These are phyloP conservation scores for Penicillium sp. DNA, from an alignment of 2,329 filamentous ascomycete species.

Conservation along the genomic window DNA sequence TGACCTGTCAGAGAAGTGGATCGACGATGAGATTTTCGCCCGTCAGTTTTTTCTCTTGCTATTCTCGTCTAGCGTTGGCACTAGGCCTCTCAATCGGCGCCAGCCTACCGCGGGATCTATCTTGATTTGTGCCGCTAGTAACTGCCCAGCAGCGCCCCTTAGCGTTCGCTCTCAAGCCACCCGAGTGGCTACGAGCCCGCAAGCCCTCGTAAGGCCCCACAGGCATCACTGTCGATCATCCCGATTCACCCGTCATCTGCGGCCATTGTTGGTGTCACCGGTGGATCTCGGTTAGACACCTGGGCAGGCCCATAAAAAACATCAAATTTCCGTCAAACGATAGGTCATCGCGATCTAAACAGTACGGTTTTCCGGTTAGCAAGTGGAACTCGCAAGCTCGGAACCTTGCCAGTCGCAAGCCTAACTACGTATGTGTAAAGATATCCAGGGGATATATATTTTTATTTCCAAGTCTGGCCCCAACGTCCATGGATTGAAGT, in stretches of 20 bases:
- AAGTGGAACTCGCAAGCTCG: not conserved
- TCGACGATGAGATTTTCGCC: not conserved
- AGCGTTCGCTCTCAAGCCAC: not conserved
- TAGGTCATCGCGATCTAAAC: too few species aligned
- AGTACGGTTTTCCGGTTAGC: too few species aligned
- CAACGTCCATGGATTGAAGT: not conserved
- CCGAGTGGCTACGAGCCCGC: not conserved
- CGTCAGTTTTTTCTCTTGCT: not conserved
- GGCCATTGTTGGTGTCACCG: not conserved
- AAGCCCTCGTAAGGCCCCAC: not conserved
- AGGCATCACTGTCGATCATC: not conserved
- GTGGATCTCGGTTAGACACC: not conserved
- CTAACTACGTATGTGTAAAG: not conserved
- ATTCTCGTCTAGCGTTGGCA: not conserved
- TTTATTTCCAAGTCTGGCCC: not conserved
- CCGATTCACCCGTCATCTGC: not conserved
- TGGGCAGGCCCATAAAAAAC: not conserved
- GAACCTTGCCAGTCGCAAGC: not conserved
- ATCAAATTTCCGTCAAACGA: too few species aligned
- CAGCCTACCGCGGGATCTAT: constrained; percentile 1
- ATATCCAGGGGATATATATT: not conserved
- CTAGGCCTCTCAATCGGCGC: not conserved
- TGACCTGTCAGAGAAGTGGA: constrained; percentile 9
- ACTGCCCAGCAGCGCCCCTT: not conserved
- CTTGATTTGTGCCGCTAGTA: not conserved